phyloP scores from a whole-genome alignment of 108 stramenopile genomes.

The Conticribra guillardii region DNA sequence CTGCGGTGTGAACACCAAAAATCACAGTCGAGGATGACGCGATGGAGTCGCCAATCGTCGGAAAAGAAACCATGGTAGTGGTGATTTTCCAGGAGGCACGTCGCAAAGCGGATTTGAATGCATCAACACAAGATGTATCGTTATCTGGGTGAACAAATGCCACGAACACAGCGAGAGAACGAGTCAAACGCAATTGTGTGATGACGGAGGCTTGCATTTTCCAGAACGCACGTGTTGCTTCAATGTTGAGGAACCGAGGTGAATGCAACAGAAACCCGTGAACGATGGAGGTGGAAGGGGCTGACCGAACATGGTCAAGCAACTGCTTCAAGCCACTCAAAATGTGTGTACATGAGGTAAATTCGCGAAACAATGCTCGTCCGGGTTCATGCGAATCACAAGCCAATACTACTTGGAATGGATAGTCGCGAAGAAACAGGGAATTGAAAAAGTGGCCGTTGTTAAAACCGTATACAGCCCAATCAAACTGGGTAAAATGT shows the following conservation, averaged over 20 bases:
- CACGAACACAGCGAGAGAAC: background rate
- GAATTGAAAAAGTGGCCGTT: conserved; percentile 6
- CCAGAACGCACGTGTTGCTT: background rate
- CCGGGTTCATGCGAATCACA: background rate
- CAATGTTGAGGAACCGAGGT: background rate
- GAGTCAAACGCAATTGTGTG: background rate
- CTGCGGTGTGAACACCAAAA: conserved; percentile 11
- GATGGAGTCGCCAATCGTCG: conserved; percentile 7
- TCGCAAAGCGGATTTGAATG: background rate
- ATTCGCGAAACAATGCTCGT: background rate
- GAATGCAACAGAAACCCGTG: conserved; percentile 11
- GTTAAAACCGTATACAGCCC: conserved; percentile 11
- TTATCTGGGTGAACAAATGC: background rate
- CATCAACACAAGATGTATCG: background rate
- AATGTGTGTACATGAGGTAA: background rate
- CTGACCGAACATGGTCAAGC: conserved; percentile 6
- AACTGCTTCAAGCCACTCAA: background rate
- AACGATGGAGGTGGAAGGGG: background rate
- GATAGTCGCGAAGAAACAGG: background rate
- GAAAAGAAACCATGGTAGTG: background rate
- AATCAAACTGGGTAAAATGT: background rate
- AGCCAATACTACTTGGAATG: background rate
- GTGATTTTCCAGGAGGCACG: background rate
- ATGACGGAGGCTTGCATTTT: background rate
- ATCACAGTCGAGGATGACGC: background rate